Evolutionary conservation across 2,329 filamentous ascomycete genomes (phyloP), one percentile per base, ranked within the genome.

Genomic region (Lachnellula arida): DNA sequence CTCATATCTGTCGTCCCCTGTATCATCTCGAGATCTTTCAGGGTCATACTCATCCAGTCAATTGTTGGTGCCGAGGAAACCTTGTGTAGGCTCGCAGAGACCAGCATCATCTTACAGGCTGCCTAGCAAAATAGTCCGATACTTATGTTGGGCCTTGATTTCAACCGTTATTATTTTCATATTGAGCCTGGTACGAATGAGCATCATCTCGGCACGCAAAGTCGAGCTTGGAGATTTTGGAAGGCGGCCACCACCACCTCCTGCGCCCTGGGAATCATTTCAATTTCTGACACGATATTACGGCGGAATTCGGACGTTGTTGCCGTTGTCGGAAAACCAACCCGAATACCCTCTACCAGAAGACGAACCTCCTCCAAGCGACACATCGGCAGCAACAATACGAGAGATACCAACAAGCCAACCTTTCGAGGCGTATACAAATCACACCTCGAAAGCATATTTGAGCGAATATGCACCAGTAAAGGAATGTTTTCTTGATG

Each of bases 261-360:
- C 85, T 0, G 73, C 81, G 5, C 58, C 62, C n/a, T 97, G 92
- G 91, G 89, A 96, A 70, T 82, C 81, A 9, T 97, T 96, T 69
- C 84, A 85, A 0, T 95, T 96, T 67, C 72, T 99, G 59, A 87
- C 86, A 58, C 81, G 92, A 60, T 99, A 97, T 70, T 94, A 97
- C 70, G 93, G 91, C 14, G 94, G 94, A 0, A 80, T 99, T 57
- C 80, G 86, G 61, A 87, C 81, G 0, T 69, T 99, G 59, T 82
- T 89, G 0, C 73, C 83, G 0, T 74, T 84, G 25, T 71, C 78
- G 14, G 76, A 89, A 48, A 93, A 92, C 62, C 76, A 79, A 9
- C 87, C 92, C 0, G 89, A 97, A 68, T 97, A 96, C 68, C 93
- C 94, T 1, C 78, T 79, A 7, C 73, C 80, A 1, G 78, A 80